phyloP scores from a whole-genome alignment of 176 grass and related monocot genomes.

The Urochloa ruziziensis region DNA sequence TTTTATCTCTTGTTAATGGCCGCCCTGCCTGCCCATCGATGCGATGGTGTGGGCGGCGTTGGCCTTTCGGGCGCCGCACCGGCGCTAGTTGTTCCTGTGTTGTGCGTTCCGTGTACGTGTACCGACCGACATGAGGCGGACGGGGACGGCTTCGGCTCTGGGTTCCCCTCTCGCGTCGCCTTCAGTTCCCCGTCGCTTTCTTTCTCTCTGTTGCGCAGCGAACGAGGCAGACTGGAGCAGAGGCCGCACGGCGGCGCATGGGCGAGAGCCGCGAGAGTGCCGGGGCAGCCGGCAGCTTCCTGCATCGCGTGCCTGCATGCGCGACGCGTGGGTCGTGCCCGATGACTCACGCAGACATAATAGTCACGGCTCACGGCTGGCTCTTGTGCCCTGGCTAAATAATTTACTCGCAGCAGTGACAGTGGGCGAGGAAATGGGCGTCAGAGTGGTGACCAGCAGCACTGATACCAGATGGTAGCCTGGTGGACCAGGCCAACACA shows the following conservation, averaged over 20 bases:
- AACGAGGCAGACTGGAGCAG: background rate
- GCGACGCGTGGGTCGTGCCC: constrained; percentile 14
- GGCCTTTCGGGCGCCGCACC: background rate
- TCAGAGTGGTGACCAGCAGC: too few relatives aligned
- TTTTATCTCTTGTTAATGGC: constrained; percentile 1
- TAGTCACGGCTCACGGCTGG: too few relatives aligned
- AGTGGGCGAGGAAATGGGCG: background rate
- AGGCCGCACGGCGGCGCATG: background rate
- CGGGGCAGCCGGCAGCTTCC: background rate
- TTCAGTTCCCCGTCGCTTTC: constrained; percentile 2
- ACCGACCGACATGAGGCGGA: background rate
- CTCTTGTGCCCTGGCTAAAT: too few relatives aligned
- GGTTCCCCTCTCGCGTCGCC: background rate
- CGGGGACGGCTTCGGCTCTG: background rate
- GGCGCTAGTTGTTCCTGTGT: background rate
- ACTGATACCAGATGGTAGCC: too few relatives aligned
- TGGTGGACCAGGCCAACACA: too few relatives aligned
- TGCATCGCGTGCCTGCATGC: constrained; percentile 17
- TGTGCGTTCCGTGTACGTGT: background rate
- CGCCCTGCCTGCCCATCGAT: background rate
- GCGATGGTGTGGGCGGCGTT: background rate
- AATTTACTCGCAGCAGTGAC: background rate
- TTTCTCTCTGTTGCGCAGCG: background rate
- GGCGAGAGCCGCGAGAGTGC: background rate
- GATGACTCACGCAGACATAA: background rate